These are phyloP conservation scores for Phaeolepiota aurea DNA, from an alignment of 768 basidiomycete species.

Conservation along the genomic window DNA sequence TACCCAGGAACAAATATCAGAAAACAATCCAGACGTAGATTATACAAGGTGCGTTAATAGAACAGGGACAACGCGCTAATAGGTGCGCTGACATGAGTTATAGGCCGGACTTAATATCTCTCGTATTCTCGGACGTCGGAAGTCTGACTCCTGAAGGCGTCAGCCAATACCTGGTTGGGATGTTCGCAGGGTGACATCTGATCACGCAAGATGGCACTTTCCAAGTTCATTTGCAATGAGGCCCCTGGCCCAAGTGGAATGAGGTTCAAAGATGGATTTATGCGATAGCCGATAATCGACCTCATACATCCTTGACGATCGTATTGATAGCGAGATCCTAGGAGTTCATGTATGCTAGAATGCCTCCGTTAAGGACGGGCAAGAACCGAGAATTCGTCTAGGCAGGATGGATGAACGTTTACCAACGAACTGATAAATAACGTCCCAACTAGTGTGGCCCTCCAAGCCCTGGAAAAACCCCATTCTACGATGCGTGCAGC, in stretches of 20 bases:
- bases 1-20: slow-evolving; percentile 74
- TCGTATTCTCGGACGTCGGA: slow-evolving; percentile 93
- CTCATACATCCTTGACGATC: too few species aligned
- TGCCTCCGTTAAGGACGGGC: too few species aligned
- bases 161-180: slow-evolving; percentile 91
- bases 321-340: too few species aligned
- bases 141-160: slow-evolving; percentile 89
- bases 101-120: slow-evolving; percentile 87
- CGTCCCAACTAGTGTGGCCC: too few species aligned
- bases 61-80: slow-evolving; percentile 8
- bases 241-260: background rate
- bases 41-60: slow-evolving; percentile 66
- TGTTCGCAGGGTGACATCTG: slow-evolving; percentile 66
- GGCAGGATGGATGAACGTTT: too few species aligned
- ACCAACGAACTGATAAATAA: too few species aligned
- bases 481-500: too few species aligned
- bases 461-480: too few species aligned
- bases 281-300: slow-evolving; percentile 27
- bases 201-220: background rate
- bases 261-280: slow-evolving; percentile 22
- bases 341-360: too few species aligned
- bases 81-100: slow-evolving; percentile 8
- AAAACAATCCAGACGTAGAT: slow-evolving; percentile 86
- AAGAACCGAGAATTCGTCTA: too few species aligned
- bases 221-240: slow-evolving; percentile 2